Evolutionary conservation across 169 alveolate species (phyloP), one percentile per base, ranked within the genome.

Genomic region (Babesia sp.): DNA sequence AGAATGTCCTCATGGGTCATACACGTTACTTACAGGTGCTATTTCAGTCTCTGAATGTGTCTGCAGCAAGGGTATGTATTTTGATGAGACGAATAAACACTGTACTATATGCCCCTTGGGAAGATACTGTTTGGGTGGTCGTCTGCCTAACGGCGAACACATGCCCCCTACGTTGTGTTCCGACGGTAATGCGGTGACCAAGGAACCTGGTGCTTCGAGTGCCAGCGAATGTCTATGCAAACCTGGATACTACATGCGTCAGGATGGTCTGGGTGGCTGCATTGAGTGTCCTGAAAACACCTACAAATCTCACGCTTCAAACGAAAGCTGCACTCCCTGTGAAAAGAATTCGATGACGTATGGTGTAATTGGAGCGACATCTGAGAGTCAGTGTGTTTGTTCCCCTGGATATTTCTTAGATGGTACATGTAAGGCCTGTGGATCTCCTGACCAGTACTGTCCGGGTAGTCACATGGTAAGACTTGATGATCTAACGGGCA

Each of bases 381-480:
- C 95, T 18, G 55, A 84, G n/a, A 78, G 74, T 4, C 85, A 86
- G 36, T 91, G 95, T 70, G 63, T 86, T n/a, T 91, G 95, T 61
- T 46, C 79, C 37, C 85, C 91, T 18, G 95, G 95, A 1, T 85
- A 90, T 79, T 90, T 68, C 68, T 87, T 79, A 66, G 85, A 82
- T 66, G 48, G 56, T 26, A 75, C 79, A 28, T 91, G 95, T 61
- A 71, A 79, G 20, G 83, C 92, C 29, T 91, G 95, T 63, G 83
- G 81, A 20, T 71, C 60, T 70, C 58, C 77, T 6, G 77, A 75
- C 51, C 84, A 75, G 54, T 91, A 85, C 46, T 91, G 95, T 69
- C 92, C 91, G 3, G 95, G 95, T 11, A 94, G 95, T n/a, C n/a
- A 81, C 54, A 86, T 91, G 41, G 71, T 77, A 45, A 83, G 72